Evolutionary conservation across 1,139 yeast species (phyloP).

Genomic region (Chernovozyma aurita): DNA sequence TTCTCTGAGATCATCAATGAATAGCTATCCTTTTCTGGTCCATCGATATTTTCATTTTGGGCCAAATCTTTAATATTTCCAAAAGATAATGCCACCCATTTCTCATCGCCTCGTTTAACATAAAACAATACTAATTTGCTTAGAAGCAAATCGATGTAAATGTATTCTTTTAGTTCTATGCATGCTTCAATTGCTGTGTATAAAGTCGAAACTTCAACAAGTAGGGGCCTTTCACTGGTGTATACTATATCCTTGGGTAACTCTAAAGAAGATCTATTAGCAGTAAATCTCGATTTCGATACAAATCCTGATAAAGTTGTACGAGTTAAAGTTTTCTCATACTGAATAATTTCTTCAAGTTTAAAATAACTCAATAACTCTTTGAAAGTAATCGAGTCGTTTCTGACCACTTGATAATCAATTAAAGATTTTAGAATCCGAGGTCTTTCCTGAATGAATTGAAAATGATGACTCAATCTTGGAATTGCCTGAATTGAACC

Average conservation of each 20-base stretch:
- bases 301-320: conserved; percentile 19
- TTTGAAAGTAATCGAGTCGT: conserved; percentile 17
- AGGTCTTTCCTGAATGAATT: conserved; percentile 24
- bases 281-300: conserved; percentile 26
- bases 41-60: background rate
- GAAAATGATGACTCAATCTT: conserved; percentile 15
- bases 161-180: conserved; percentile 22
- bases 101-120: conserved; percentile 12
- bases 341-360: conserved; percentile 24
- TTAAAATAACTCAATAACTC: conserved; percentile 25
- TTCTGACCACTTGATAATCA: conserved; percentile 20
- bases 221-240: conserved; percentile 14
- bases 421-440: conserved; percentile 23
- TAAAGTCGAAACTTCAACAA: conserved; percentile 16
- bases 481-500: background rate
- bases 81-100: conserved; percentile 15
- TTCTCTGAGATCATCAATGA: conserved; percentile 13
- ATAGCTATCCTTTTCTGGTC: background rate
- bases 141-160: conserved; percentile 30
- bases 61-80: conserved; percentile 7
- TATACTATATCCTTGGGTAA: conserved; percentile 9
- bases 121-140: conserved; percentile 31
- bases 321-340: conserved; percentile 19
- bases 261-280: conserved; percentile 10
- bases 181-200: conserved; percentile 29